Base-by-base conservation (phyloP, 208 protist genomes). In the Leishmania arabica region DNA sequence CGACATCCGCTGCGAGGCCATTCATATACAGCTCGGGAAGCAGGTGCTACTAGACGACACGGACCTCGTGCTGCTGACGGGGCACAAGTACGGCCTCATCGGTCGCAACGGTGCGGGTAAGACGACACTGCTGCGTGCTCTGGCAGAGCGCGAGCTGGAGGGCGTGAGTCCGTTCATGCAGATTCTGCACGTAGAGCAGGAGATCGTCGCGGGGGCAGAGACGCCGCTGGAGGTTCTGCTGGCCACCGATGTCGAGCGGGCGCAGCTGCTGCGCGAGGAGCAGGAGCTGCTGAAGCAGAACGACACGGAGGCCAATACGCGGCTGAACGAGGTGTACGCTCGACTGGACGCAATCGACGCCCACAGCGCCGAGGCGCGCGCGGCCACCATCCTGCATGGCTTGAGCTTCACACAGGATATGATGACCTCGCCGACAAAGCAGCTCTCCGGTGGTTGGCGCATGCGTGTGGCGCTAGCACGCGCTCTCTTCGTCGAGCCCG, bases 141-240 rank as follows among this genome's bases (percentile, higher is more conserved):
- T 99, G 77, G 91, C 96, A 19, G 96, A 98, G 81, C 88, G 89
- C 37, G 95, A 97, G 68, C 87, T 99, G 53, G 94, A 98, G 60
- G 97, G 95, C 58, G 98, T 99, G 40, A 99, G 99, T 40, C 91
- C 92, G 34, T 96, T 99, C 92, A 88, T 99, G 73, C 93, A 99
- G 82, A 99, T 99, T 71, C 88, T 99, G 17, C 98, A 99, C 85
- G 97, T 99, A 54, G 98, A 99, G 86, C 99, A 99, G 90, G 99
- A 99, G 82, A 98, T 99, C 47, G 82, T 96, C 8, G 89, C 93
- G 3, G 91, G 90, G 53, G 73, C 79, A 49, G 89, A 94, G 65
- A 97, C 95, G 45, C 96, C 97, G 56, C 84, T 97, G 24, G 90
- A 98, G 82, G 92, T 98, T 76, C 88, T 99, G 53, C 90, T 99